phyloP scores from a whole-genome alignment of 768 basidiomycete species.

The Grammothele lineata region DNA sequence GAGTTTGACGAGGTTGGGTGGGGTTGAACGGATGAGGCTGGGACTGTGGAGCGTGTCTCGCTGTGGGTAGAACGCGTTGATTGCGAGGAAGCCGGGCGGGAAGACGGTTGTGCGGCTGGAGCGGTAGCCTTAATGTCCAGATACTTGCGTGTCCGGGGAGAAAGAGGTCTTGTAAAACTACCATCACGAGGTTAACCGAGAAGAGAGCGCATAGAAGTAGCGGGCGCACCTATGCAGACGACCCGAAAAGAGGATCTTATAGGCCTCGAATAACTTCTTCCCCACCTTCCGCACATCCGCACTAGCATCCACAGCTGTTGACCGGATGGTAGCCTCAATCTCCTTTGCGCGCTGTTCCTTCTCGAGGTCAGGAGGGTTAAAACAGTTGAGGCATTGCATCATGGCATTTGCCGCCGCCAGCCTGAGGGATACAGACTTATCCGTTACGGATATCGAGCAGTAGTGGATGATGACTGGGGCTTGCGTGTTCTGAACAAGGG shows the following conservation, averaged over 20 bases:
- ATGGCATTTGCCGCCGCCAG: conserved; percentile 62
- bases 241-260: conserved; percentile 62
- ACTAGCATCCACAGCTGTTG: conserved; percentile 66
- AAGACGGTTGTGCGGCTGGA: conserved; percentile 16
- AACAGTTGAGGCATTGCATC: conserved; percentile 63
- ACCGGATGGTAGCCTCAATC: conserved; percentile 66
- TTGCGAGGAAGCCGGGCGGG: conserved; percentile 24
- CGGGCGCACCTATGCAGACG: conserved; percentile 61
- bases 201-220: no score
- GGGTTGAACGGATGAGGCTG: not conserved
- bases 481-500: conserved; percentile 65
- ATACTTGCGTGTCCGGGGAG: conserved; percentile 74
- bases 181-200: conserved; percentile 4
- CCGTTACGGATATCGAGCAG: conserved; percentile 54
- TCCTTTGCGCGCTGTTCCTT: conserved; percentile 60
- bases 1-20: not conserved
- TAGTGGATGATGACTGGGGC: conserved; percentile 59
- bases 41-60: not conserved
- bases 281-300: conserved; percentile 70
- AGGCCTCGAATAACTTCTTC: conserved; percentile 71
- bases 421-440: conserved; percentile 66
- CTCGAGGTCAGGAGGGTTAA: conserved; percentile 77
- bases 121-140: conserved; percentile 43
- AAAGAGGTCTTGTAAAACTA: conserved; percentile 71
- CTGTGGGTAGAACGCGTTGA: conserved; percentile 15